Base-by-base conservation (phyloP, 2,329 filamentous ascomycete genomes). In the Cordyceps militaris region DNA sequence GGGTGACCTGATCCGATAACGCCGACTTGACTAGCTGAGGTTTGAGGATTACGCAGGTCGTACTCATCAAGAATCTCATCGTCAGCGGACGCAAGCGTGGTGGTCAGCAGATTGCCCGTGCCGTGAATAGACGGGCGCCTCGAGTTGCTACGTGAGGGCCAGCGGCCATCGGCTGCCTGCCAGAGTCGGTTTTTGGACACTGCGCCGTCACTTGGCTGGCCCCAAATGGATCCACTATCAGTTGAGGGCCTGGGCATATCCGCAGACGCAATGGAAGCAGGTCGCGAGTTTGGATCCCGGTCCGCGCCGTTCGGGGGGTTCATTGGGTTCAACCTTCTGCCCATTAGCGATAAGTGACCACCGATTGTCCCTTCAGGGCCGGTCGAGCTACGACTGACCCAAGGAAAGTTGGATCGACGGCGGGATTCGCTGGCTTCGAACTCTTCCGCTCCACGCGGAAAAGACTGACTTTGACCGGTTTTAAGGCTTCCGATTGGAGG, bases 121-220 rank as follows among this genome's bases (percentile, higher is more conserved):
- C 88, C 89, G 60, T 94, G 89, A 8, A 91, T 77, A 1, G 91
- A 96, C 14, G 89, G 89, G 36, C 92, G 82, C 51, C 92, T 83
- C 34, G 91, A 96, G 8, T 87, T 86, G 64, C 84, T 88, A 40
- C 88, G 78, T 1, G 81, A 83, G 21, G 70, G 64, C 79, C 81
- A 83, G 11, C 73, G 71, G 24, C 73, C 73, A 32, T 78, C 75
- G n/a, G 79, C 76, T 0, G 74, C 70, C 5, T 89, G 88, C 86
- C 87, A 94, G 1, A 87, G 74, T 50, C 84, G 79, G 19, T 76
- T 81, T 49, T 82, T 86, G 36, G 79, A 74, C 3, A 76, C 66
- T 3, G 71, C 70, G 14, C 70, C 69, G 14, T 76, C 74, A n/a
- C 71, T 73, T 0, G 76, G 76, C 1, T 80, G 79, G 69, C 85